phyloP scores from a whole-genome alignment of 305 asterid species.

The Plantago rigida region DNA sequence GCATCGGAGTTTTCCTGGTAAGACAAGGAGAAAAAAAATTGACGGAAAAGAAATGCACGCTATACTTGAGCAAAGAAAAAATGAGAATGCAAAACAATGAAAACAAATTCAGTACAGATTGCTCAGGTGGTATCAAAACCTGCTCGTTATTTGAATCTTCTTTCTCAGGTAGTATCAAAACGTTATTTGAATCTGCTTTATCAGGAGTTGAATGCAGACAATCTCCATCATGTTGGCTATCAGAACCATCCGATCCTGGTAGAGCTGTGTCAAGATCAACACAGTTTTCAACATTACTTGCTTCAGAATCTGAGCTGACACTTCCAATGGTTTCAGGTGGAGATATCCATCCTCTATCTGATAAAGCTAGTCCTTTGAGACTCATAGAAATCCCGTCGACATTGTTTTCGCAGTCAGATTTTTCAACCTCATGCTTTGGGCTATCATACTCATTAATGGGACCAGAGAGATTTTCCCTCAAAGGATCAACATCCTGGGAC shows the following conservation, averaged over 20 bases:
- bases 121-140: constrained; percentile 6
- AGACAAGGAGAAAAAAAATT: constrained; percentile 12
- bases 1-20: constrained; percentile 47
- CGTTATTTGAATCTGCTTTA: constrained; percentile 36
- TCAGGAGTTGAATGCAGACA: constrained; percentile 22
- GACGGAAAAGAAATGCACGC: constrained; percentile 12
- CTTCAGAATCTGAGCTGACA: constrained; percentile 55
- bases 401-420: constrained; percentile 47
- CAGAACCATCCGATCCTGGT: constrained; percentile 35
- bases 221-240: constrained; percentile 40
- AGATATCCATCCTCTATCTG: constrained; percentile 80
- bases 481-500: constrained; percentile 57
- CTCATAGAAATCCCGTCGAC: constrained; percentile 36
- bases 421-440: constrained; percentile 45
- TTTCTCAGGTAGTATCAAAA: constrained; percentile 23
- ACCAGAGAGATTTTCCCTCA: constrained; percentile 45
- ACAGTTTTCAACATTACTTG: constrained; percentile 52
- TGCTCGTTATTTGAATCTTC: constrained; percentile 41
- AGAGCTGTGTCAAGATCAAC: constrained; percentile 41
- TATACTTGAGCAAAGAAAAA: background rate
- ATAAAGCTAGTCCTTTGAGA: constrained; percentile 43
- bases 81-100: background rate
- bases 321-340: constrained; percentile 69
- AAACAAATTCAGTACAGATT: too few relatives aligned
- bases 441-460: constrained; percentile 42